These are phyloP conservation scores for Microcera coccophila DNA, from an alignment of 2,329 filamentous ascomycete genomes.

Conservation along the genomic window DNA sequence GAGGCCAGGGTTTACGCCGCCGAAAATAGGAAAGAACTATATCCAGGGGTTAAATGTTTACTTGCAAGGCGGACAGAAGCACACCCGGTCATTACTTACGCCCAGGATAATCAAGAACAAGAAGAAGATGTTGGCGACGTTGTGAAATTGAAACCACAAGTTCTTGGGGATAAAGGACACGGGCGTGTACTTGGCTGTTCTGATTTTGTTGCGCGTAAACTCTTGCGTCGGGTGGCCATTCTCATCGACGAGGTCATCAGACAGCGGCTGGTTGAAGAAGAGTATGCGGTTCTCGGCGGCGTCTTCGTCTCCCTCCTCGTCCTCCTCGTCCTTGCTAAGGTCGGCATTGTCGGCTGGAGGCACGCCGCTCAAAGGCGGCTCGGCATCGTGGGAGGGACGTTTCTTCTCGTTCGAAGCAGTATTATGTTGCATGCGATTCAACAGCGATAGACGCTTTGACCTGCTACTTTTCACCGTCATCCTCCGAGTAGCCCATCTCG, in stretches of 20 bases:
- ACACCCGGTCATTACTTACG: conserved; percentile 55
- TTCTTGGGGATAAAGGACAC: conserved; percentile 96
- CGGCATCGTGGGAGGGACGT: conserved; percentile 32
- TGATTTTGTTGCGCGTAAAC: conserved; percentile 91
- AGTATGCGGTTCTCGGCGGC: conserved; percentile 53
- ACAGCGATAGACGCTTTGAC: conserved; percentile 77
- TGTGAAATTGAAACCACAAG: conserved; percentile 96
- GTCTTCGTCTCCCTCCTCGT: conserved; percentile 38
- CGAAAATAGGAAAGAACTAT: conserved; percentile 95
- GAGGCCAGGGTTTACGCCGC: conserved; percentile 82
- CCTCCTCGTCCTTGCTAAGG: conserved; percentile 32
- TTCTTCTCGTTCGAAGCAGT: conserved; percentile 66
- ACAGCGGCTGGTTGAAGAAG: conserved; percentile 84
- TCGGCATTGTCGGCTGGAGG: conserved; percentile 26
- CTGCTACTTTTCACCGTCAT: conserved; percentile 69
- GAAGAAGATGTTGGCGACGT: conserved; percentile 98
- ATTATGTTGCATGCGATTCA: conserved; percentile 67
- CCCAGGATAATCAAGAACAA: conserved; percentile 90
- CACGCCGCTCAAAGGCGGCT: conserved; percentile 14
- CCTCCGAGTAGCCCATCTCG: conserved; percentile 95
- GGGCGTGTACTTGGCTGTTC: conserved; percentile 95
- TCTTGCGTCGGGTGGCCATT: conserved; percentile 67
- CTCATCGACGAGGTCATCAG: conserved; percentile 70
- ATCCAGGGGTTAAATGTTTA: conserved; percentile 18
- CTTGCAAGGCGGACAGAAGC: conserved; percentile 4